Evolutionary conservation across 139 green algal genomes (phyloP).

Genomic region (Ulvella scutata): DNA sequence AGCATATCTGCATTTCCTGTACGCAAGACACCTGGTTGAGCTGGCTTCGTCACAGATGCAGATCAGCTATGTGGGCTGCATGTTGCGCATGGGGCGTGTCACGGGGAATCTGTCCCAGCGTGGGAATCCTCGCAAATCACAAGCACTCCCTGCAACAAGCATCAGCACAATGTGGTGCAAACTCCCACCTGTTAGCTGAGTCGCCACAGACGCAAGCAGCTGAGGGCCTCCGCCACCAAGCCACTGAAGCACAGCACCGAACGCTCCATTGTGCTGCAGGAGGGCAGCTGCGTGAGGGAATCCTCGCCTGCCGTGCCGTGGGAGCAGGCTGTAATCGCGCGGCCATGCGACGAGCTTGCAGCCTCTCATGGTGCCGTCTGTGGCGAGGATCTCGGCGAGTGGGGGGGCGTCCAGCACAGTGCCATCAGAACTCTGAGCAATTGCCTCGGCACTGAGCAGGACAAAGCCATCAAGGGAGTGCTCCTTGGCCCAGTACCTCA

Average conservation of each 20-base stretch:
- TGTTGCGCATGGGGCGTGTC: neutral
- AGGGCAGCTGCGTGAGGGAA: conserved; percentile 39
- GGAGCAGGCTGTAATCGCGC: conserved; percentile 22
- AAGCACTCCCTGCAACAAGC: neutral
- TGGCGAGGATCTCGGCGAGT: neutral
- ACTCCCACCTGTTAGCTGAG: neutral
- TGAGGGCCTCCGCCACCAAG: neutral
- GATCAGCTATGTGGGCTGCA: neutral
- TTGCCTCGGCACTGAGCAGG: neutral
- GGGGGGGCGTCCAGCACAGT: neutral
- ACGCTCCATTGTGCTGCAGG: conserved; percentile 21
- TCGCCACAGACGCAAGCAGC: neutral
- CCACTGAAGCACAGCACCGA: neutral
- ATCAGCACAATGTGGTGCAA: neutral
- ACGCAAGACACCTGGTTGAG: neutral
- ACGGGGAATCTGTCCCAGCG: neutral
- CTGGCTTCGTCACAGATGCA: neutral
- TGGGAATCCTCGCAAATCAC: neutral
- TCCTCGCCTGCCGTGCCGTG: conserved; percentile 18
- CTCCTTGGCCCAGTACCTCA: neutral
- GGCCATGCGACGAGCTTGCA: conserved; percentile 27
- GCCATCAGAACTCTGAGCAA: too few relatives aligned
- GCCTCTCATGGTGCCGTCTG: conserved; percentile 20
- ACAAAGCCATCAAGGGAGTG: neutral
- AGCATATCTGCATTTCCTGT: conserved; percentile 25